phyloP scores from a whole-genome alignment of 345 rosid genomes.

The Citrus medica region DNA sequence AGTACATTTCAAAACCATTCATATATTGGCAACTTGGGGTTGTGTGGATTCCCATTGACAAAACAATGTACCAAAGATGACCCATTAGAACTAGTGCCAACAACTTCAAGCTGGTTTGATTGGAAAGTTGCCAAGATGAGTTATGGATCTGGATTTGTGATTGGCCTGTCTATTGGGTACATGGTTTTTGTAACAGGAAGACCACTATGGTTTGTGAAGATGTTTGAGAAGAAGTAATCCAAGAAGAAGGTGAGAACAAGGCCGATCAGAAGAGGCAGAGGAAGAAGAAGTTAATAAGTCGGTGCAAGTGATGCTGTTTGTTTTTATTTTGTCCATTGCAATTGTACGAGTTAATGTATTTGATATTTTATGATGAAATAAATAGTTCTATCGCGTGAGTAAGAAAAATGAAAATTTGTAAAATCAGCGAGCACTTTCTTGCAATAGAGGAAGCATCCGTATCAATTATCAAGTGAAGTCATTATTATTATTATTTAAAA shows the following conservation, averaged over 20 bases:
- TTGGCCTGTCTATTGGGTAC: constrained; percentile 6
- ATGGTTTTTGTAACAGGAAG: constrained; percentile 8
- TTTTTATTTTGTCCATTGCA: too few relatives aligned
- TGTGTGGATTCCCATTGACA: neutral
- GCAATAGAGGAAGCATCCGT: too few relatives aligned
- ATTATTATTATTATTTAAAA: too few relatives aligned
- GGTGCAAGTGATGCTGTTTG: neutral
- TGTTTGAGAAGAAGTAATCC: neutral
- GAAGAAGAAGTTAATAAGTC: neutral
- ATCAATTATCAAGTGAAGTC: too few relatives aligned
- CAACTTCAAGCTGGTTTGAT: neutral
- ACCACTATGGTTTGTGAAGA: constrained; percentile 2
- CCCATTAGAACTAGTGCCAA: neutral
- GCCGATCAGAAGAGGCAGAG: neutral
- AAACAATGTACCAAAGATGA: neutral
- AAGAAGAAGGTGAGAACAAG: neutral
- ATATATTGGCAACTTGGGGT: neutral
- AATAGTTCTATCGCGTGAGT: too few relatives aligned
- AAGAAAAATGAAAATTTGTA: too few relatives aligned
- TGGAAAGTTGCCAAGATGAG: neutral
- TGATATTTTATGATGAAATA: too few relatives aligned
- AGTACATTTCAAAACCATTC: neutral
- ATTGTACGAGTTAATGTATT: neutral
- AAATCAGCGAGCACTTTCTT: too few relatives aligned
- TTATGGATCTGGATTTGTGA: neutral